Percentiles rank a stretch among this genome's conserved stretches.
phyloP scores from a whole-genome alignment of 1,284 basidiomycete genomes.

The Cutaneotrichosporon cutaneum region DNA sequence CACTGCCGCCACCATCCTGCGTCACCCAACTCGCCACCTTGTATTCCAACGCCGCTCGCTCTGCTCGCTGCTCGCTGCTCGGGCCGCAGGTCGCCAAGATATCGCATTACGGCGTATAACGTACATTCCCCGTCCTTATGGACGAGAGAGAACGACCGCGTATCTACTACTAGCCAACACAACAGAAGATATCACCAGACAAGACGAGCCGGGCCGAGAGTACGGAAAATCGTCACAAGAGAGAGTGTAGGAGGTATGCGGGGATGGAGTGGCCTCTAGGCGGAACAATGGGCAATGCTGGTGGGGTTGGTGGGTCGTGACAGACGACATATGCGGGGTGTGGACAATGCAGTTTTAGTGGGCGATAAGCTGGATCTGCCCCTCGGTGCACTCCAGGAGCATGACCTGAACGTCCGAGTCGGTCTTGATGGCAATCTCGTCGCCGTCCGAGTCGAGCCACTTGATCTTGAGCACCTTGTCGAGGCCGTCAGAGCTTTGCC shows the following conservation, averaged over 20 bases:
- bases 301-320: neutral
- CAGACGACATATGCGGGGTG: conserved; percentile 1
- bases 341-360: neutral
- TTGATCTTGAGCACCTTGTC: conserved; percentile 59
- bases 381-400: conserved; percentile 35
- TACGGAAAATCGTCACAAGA: neutral
- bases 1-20: no score
- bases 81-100: neutral
- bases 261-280: neutral
- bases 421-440: conserved; percentile 45
- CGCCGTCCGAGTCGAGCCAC: conserved; percentile 47
- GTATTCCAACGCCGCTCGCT: no score
- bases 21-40: neutral
- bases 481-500: conserved; percentile 69
- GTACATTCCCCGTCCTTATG: conserved; percentile 4
- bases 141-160: neutral
- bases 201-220: conserved; percentile 3
- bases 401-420: conserved; percentile 48
- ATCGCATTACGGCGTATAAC: conserved; percentile 7
- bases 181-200: conserved; percentile 10
- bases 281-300: conserved; percentile 4
- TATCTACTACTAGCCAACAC: conserved; percentile 12
- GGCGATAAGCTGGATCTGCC: conserved; percentile 29
- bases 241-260: neutral
- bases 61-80: neutral